These are phyloP conservation scores for Hura crepitans DNA, from an alignment of 441 rosid species.

Conservation along the genomic window DNA sequence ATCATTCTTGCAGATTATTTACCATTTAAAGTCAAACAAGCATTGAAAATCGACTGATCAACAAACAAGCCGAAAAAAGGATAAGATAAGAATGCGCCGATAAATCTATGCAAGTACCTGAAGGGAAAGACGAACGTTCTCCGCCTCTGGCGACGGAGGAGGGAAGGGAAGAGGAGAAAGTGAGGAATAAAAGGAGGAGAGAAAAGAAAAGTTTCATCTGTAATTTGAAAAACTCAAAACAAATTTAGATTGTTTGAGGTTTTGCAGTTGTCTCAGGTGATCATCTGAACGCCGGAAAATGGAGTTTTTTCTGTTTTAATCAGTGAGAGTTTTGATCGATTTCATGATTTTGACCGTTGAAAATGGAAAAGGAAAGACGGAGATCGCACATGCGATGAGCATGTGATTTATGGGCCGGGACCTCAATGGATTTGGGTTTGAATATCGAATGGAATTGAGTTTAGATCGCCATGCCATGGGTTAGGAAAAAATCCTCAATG, in stretches of 20 bases:
- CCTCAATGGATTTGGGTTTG: neutral
- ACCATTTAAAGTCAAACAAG: neutral
- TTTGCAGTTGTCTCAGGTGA: constrained; percentile 6
- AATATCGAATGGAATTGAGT: too few species aligned
- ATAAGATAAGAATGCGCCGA: neutral
- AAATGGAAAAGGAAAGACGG: neutral
- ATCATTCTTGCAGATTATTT: neutral
- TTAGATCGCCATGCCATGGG: too few species aligned
- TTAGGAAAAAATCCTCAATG: too few species aligned
- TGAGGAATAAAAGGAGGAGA: constrained; percentile 16
- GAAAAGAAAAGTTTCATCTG: constrained; percentile 8
- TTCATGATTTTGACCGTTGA: constrained; percentile 2
- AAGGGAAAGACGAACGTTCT: constrained; percentile 24
- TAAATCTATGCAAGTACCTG: constrained; percentile 27
- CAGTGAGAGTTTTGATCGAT: neutral
- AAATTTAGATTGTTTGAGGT: neutral
- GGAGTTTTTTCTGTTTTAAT: neutral
- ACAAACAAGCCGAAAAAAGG: neutral
- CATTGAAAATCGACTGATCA: neutral
- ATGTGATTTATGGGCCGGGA: neutral
- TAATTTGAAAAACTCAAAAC: neutral
- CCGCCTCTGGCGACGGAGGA: constrained; percentile 44
- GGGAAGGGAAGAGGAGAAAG: constrained; percentile 25
- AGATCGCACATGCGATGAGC: constrained; percentile 8
- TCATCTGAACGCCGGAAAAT: neutral